These are phyloP conservation scores for Passiflora organensis DNA, from an alignment of 345 rosid genomes.

Conservation along the genomic window DNA sequence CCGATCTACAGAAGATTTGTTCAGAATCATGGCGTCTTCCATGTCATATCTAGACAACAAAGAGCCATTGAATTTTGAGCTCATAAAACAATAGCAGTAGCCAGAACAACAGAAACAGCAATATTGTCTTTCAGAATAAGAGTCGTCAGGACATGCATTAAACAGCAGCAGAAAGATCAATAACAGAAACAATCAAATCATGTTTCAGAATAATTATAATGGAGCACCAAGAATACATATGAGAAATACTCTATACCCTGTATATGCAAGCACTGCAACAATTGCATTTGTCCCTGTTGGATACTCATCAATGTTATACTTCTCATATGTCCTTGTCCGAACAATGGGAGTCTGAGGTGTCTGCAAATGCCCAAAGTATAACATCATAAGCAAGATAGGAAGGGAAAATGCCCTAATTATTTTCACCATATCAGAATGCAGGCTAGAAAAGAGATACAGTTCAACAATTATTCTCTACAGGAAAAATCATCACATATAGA, in stretches of 20 bases:
- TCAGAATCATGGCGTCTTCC: constrained; percentile 99
- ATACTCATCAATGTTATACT: constrained; percentile 69
- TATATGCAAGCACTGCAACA: constrained; percentile 92
- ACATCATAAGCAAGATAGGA: background rate
- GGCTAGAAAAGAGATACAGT: background rate
- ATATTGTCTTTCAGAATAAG: too few species aligned
- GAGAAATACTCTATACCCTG: constrained; percentile 48
- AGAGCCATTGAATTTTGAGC: background rate
- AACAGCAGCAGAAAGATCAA: too few species aligned
- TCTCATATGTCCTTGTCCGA: constrained; percentile 67
- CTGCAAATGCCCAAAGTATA: constrained; percentile 41
- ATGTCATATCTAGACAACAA: constrained; percentile 69
- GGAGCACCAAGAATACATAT: background rate
- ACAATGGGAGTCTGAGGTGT: constrained; percentile 97
- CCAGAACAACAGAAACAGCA: too few species aligned
- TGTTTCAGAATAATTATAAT: too few species aligned
- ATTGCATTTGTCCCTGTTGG: constrained; percentile 97
- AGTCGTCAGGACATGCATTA: too few species aligned
- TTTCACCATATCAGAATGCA: background rate
- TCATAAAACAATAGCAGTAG: too few species aligned
- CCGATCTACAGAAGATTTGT: constrained; percentile 89
- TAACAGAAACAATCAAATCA: too few species aligned
- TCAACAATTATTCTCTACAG: background rate
- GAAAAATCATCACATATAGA: background rate
- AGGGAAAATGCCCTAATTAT: too few species aligned